Conservation (phyloP, 345 rosid genomes). For the Eucalyptus camaldulensis region DNA sequence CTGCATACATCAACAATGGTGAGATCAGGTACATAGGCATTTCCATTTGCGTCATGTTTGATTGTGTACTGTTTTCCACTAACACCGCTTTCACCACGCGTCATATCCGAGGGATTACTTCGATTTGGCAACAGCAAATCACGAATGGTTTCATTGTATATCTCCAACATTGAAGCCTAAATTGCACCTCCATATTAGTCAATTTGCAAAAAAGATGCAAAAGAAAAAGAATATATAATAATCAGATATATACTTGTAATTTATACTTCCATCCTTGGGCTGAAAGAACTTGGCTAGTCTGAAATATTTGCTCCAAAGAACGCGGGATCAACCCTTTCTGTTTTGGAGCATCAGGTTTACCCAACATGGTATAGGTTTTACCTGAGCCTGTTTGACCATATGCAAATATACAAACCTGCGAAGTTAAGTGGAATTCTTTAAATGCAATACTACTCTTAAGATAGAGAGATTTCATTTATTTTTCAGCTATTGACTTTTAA, state of each 20-base stretch:
- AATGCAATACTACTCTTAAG: background rate
- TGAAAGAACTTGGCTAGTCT: constrained; percentile 53
- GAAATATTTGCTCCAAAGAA: constrained; percentile 81
- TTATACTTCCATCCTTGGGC: constrained; percentile 93
- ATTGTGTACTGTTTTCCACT: constrained; percentile 72
- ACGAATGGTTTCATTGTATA: constrained; percentile 83
- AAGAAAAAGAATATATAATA: background rate
- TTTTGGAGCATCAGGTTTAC: constrained; percentile 58
- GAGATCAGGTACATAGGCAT: constrained; percentile 71
- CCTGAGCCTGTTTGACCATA: constrained; percentile 99
- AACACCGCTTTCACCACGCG: constrained; percentile 30
- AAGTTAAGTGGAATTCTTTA: background rate
- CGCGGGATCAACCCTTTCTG: constrained; percentile 90
- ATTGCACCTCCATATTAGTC: background rate
- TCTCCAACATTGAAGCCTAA: constrained; percentile 94
- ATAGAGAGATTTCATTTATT: background rate
- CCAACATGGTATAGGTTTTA: constrained; percentile 98
- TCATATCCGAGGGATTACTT: constrained; percentile 18
- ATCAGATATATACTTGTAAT: constrained; percentile 56
- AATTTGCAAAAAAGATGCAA: no score
- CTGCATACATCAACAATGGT: constrained; percentile 79
- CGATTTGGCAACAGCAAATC: constrained; percentile 55
- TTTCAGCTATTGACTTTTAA: background rate
- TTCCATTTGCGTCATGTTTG: constrained; percentile 75
- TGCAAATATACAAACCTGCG: constrained; percentile 94